Evolutionary conservation across 345 rosid species (phyloP), one percentile per base, ranked within the genome.

Genomic region (Rhodamnia argentea): DNA sequence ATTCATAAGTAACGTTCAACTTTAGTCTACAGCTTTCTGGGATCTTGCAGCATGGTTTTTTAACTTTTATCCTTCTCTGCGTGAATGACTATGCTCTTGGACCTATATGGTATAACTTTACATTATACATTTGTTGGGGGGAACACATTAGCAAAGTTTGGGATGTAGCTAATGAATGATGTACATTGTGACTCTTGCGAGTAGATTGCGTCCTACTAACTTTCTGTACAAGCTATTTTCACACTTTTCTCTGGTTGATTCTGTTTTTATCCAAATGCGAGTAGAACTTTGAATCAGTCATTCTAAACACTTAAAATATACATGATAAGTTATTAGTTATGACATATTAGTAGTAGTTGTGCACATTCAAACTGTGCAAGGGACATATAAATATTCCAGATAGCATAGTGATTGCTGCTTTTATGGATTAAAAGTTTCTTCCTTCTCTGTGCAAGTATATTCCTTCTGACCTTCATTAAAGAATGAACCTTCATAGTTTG

Each of bases 101-200:
- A 26, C 24, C 64, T 11, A 26, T 58, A 11, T 0, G 7, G 14
- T 58, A 58, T 58, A 58, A 26, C 2, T 58, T 24, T n/a, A 12
- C 32, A 1, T 59, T 13, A 5, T 26, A 26, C 29, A 0, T 3
- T 7, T 59, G 0, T 59, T 14, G 26, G 7, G 64, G 16, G 70
- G 4, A n/a, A 11, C 0, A 1, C 6, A 13, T 4, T n/a, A 59
- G 1, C n/a, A 18, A n/a, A 26, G 32, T 59, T 59, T 59, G 70
- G n/a, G 93, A 94, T 87, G 86, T 87, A 84, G 91, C 96, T 56
- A 96, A 97, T 92, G 40, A 94, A 87, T 95, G 96, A 88, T 97
- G 95, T 84, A 83, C 32, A 59, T 59, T 59, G 32, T 1, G 40
- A 37, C 40, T 37, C 3, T 37, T 37, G 40, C 3, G 53, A 81